phyloP scores from a whole-genome alignment of 495 filamentous ascomycete species.

The Penicillium argentinense region DNA sequence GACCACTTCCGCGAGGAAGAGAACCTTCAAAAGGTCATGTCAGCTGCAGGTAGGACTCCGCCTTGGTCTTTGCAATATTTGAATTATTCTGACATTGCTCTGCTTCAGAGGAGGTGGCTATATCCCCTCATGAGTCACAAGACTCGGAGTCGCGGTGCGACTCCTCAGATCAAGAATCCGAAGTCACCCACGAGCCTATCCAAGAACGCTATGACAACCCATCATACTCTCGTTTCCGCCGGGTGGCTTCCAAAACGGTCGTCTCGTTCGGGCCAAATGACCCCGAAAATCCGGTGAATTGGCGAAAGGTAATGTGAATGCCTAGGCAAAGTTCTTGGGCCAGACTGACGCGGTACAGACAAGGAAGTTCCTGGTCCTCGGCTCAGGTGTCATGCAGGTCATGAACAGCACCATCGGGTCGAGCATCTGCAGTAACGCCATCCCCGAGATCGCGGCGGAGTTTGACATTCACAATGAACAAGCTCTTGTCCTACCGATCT shows the following conservation, averaged over 20 bases:
- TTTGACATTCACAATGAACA: slow-evolving; percentile 58
- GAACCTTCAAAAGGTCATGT: slow-evolving; percentile 25
- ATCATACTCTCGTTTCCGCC: slow-evolving; percentile 29
- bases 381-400: slow-evolving; percentile 60
- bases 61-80: neutral
- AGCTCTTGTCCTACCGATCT: slow-evolving; percentile 69
- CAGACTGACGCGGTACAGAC: slow-evolving; percentile 25
- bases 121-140: slow-evolving; percentile 17
- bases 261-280: slow-evolving; percentile 53
- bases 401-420: slow-evolving; percentile 75
- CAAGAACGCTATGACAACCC: slow-evolving; percentile 32
- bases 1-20: slow-evolving; percentile 21
- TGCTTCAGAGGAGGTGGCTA: slow-evolving; percentile 12
- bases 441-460: slow-evolving; percentile 54
- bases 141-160: slow-evolving; percentile 5
- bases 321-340: neutral
- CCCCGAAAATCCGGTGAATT: slow-evolving; percentile 67
- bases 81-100: neutral
- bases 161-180: slow-evolving; percentile 20
- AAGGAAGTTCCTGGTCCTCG: slow-evolving; percentile 57
- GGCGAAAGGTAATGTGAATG: slow-evolving; percentile 31
- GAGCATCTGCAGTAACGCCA: slow-evolving; percentile 63
- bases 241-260: slow-evolving; percentile 36
- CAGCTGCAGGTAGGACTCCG: slow-evolving; percentile 16
- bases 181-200: slow-evolving; percentile 28